A percentile compares a stretch with the other conserved stretches of the same genome.
phyloP scores from a whole-genome alignment of 805 yeast species.

The Lipomyces orientalis region DNA sequence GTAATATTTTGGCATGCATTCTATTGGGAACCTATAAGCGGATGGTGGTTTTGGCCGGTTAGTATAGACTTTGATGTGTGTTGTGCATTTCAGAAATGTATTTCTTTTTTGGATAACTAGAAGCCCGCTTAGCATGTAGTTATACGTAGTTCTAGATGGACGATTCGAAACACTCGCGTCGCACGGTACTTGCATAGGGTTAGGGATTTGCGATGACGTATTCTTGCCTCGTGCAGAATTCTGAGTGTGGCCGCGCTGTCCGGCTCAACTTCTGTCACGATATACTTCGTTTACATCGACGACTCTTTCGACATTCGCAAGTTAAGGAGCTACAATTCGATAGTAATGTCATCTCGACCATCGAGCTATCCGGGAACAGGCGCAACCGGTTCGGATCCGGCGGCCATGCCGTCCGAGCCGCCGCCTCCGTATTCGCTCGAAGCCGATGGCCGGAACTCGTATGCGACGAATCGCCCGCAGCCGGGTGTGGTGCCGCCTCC shows the following conservation, averaged over 20 bases:
- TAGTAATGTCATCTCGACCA: background rate
- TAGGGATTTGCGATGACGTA: too few relatives aligned
- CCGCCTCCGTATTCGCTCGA: slow-evolving; percentile 7
- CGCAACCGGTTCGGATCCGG: background rate
- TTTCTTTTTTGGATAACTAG: too few relatives aligned
- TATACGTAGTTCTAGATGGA: too few relatives aligned
- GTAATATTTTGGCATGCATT: background rate
- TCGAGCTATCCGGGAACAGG: background rate
- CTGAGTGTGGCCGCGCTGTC: too few relatives aligned
- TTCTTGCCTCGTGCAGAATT: too few relatives aligned
- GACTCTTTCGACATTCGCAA: background rate
- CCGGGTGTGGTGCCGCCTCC: background rate
- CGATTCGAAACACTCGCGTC: too few relatives aligned
- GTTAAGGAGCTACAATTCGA: background rate
- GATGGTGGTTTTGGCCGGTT: background rate
- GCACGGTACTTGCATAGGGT: too few relatives aligned
- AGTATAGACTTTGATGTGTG: too few relatives aligned
- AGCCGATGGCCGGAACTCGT: background rate
- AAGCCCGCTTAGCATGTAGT: too few relatives aligned
- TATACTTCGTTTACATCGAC: background rate
- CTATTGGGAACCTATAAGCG: background rate
- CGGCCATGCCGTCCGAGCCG: background rate
- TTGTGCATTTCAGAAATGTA: too few relatives aligned
- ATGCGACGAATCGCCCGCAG: background rate
- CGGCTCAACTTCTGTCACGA: background rate